A percentile compares a stretch with the other conserved stretches of the same genome.
Evolutionary conservation across 108 stramenopile species (phyloP).

Genomic region (Cyclostephanos tholiformis): DNA sequence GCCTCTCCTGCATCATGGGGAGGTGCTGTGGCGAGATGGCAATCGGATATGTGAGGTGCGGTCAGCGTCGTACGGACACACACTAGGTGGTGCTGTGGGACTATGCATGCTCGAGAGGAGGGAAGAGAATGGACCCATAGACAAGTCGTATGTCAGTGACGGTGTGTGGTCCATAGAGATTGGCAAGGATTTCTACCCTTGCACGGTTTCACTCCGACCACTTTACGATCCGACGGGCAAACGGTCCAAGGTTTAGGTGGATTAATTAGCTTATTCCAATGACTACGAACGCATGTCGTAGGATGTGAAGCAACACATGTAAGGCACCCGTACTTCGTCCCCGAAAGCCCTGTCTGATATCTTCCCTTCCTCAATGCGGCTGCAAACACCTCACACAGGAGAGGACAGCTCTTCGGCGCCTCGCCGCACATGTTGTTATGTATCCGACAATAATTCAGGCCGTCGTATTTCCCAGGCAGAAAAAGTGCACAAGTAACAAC

Average conservation of each 20-base stretch:
- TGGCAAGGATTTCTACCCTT: slow-evolving; percentile 50
- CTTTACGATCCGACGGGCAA: slow-evolving; percentile 72
- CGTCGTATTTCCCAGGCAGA: too few relatives aligned
- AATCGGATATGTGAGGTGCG: slow-evolving; percentile 64
- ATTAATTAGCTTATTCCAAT: too few relatives aligned
- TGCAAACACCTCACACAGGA: too few relatives aligned
- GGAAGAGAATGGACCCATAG: slow-evolving; percentile 26
- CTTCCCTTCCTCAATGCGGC: too few relatives aligned
- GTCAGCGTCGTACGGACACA: slow-evolving; percentile 66
- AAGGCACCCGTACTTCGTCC: too few relatives aligned
- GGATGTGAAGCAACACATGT: too few relatives aligned
- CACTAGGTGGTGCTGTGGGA: slow-evolving; percentile 73
- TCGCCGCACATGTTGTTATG: too few relatives aligned
- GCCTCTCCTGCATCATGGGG: slow-evolving; percentile 69
- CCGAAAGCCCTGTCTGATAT: too few relatives aligned
- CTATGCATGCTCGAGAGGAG: slow-evolving; percentile 58
- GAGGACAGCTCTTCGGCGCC: too few relatives aligned
- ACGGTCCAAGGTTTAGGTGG: slow-evolving; percentile 25
- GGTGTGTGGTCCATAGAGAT: slow-evolving; percentile 68
- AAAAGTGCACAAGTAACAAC: too few relatives aligned
- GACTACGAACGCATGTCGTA: too few relatives aligned
- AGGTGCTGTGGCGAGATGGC: slow-evolving; percentile 74
- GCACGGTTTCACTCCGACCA: slow-evolving; percentile 52
- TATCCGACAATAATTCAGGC: too few relatives aligned
- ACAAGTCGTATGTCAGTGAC: slow-evolving; percentile 47